Evolutionary conservation across 2,329 filamentous ascomycete species (phyloP).

Genomic region (Fusarium sp.): DNA sequence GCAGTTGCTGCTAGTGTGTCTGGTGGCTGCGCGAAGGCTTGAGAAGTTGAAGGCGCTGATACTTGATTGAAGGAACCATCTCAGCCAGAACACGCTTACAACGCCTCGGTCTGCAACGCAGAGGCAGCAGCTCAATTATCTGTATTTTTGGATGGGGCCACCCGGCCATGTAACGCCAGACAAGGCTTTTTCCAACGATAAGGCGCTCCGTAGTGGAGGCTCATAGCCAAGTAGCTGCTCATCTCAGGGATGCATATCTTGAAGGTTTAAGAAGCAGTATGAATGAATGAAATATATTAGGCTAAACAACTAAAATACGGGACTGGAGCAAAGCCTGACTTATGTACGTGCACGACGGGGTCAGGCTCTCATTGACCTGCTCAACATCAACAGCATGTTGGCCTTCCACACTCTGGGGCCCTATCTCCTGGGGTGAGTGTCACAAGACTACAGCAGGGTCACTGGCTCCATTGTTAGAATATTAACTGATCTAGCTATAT

Average conservation of each 20-base stretch:
- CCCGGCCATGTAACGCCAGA: not conserved
- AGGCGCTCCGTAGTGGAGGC: not conserved
- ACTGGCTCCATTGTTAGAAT: too few species aligned
- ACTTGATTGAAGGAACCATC: conserved; percentile 1
- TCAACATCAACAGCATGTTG: not conserved
- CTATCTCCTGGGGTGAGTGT: too few species aligned
- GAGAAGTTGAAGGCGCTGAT: not conserved
- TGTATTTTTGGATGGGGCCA: not conserved
- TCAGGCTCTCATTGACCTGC: too few species aligned
- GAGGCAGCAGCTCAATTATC: not conserved
- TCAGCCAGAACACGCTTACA: not conserved
- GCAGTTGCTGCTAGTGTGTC: not conserved
- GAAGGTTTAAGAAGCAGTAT: too few species aligned
- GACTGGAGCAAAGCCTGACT: too few species aligned
- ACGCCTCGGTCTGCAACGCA: not conserved
- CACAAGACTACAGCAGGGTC: too few species aligned
- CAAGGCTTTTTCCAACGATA: not conserved
- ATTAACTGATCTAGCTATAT: too few species aligned
- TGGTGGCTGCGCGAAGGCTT: not conserved
- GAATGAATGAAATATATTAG: too few species aligned
- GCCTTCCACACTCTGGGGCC: not conserved
- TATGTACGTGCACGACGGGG: too few species aligned
- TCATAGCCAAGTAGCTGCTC: not conserved
- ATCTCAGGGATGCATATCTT: not conserved
- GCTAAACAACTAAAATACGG: too few species aligned